Evolutionary conservation across 257 asterid genomes (phyloP), one percentile per base, ranked within the genome.

Genomic region (Gentiana dahurica): DNA sequence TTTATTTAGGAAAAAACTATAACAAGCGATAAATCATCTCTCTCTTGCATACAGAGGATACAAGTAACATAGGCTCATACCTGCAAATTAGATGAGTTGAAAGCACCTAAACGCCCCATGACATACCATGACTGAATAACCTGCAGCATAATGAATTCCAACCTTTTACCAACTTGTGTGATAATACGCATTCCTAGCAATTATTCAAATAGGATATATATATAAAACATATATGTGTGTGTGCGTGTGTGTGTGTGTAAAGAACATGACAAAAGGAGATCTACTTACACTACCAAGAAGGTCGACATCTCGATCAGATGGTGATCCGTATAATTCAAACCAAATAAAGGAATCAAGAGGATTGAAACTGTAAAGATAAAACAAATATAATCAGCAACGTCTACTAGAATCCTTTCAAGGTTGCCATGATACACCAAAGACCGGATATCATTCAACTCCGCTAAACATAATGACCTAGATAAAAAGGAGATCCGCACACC

Each of bases 101-200:
- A 90, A 62, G 95, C 98, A 32, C 96, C 98, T 66, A 90, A 72
- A 37, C 96, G 96, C 34, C 98, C 98, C 91, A 90, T 84, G 75
- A 90, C 82, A 62, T 90, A 90, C 98, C 96, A 90, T 63, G 98
- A 73, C 79, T 90, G 96, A 60, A 90, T 75, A 66, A 84, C 91
- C 98, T 90, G 89, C 52, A 34, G 69, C 57, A 72, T 48, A 62
- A 51, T 55, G 6, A 53, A 60, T 38, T 33, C 58, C 13, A 10
- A 38, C 34, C 38, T 56, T 60, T 33, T 34, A 55, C 47, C n/a
- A 36, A 49, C 33, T 33, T 36, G 11, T 37, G 52, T 4, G 9
- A 34, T n/a, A 8, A 35, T 4, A 12, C 45, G 13, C 43, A 4
- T 15, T 15, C 24, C 24, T 15, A 15, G 24, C 24, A 15, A 15